Base-by-base conservation (phyloP, 2,329 filamentous ascomycete species). In the Xylariomycetidae sp. region DNA sequence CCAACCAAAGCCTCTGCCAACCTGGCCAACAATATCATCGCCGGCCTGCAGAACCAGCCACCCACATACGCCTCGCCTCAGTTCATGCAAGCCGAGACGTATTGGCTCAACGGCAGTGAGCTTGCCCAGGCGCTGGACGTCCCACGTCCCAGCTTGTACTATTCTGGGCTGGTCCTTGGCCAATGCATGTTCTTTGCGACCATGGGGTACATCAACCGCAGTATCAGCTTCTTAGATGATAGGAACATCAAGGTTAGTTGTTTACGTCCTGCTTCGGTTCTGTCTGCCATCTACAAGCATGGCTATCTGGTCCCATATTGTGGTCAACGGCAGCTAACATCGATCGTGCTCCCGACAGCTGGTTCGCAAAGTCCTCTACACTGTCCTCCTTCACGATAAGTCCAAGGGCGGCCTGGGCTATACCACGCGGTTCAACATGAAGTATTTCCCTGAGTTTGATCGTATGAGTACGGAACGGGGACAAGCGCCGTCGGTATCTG, bases 11-110 rank as follows among this genome's bases (percentile, higher is more conserved):
- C 72, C 14, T 80, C 74, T 1, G 68, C 68, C 28, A 65, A 79
- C 6, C 65, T 90, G 17, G 82, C 82, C 3, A 82, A 82, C 56
- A 90, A 89, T 51, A 82, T 89, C 48, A 79, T 90, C 45, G 68
- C 74, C 4, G 73, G 74, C 3, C 65, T 89, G n/a, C 69, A 80
- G 46, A 66, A 70, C 31, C 73, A 76, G 25, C 74, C 82, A 1
- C 85, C 85, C 0, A 68, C 75, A 0, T 80, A 76, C 44, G 70
- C 79, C 1, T 79, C 76, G 2, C 68, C 72, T 5, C 73, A 76
- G 29, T 85, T 86, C 53, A 66, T 89, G 32, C 68, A 74, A 31
- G 84, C 82, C 0, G 72, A 75, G 51, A 74, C 77, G 5, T 69
- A 82, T 37, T 83, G 79, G 68, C 64, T 88, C 12, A 87, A 86